Conservation (phyloP, 208 protist species). For the Acanthamoeba healyi region DNA sequence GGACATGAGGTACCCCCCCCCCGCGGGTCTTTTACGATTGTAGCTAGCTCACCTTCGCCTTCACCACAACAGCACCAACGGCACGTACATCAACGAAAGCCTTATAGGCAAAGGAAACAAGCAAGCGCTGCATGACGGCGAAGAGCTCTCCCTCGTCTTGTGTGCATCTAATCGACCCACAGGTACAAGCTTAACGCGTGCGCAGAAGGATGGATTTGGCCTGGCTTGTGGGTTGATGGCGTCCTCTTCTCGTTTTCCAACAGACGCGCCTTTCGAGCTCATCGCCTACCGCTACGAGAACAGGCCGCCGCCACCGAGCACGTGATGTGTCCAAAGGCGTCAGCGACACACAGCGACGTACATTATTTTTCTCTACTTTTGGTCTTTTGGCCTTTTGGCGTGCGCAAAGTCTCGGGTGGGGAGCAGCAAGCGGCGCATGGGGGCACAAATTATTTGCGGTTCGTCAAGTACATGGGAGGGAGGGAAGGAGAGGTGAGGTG, state of each 20-base stretch:
- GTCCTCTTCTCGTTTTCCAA: too few species aligned
- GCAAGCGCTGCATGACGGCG: not conserved
- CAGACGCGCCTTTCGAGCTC: not conserved
- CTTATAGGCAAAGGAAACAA: not conserved
- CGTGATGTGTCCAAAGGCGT: not conserved
- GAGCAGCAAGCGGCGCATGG: too few species aligned
- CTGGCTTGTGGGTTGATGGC: too few species aligned
- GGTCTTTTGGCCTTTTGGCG: too few species aligned
- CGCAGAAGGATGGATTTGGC: too few species aligned
- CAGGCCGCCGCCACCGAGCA: not conserved
- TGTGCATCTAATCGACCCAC: not conserved
- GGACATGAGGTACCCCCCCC: not conserved
- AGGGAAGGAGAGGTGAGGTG: too few species aligned
- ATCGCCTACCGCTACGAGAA: conserved; percentile 40
- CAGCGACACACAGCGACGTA: too few species aligned
- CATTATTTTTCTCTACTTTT: too few species aligned
- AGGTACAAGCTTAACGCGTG: not conserved
- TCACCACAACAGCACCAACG: conserved; percentile 40
- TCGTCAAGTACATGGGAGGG: too few species aligned
- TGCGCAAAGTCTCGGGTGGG: too few species aligned
- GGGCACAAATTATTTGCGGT: too few species aligned
- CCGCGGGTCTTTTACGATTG: not conserved
- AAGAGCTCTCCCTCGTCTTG: conserved; percentile 44
- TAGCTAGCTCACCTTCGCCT: too few species aligned
- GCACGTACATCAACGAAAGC: conserved; percentile 47